Evolutionary conservation across 2,329 filamentous ascomycete species (phyloP), one percentile per base, ranked within the genome.

Genomic region (Trichoderma sp.): DNA sequence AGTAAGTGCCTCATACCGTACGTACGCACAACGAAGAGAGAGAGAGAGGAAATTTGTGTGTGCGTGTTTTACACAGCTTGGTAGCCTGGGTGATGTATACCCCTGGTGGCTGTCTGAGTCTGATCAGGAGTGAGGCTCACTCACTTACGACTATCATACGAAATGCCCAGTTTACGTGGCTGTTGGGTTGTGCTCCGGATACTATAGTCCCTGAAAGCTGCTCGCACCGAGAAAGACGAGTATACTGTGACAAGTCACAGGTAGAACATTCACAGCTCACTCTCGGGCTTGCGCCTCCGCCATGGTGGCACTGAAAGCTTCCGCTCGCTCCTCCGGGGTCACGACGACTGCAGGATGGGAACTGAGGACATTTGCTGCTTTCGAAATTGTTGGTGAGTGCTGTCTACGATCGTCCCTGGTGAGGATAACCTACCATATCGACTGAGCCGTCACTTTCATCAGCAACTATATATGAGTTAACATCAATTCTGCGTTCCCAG

Each of bases 331-430:
- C n/a, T n/a, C 60, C 4, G 15, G 28, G 1, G n/a, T 48, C 14
- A 7, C 26, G 9, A 14, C 24, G 14, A n/a, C 41, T 47, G 50
- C 28, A 28, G n/a, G 24, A 34, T 17, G 41, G 43, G 50, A 39
- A 19, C n/a, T 63, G 14, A 41, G 28, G 24, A 45, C 43, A 6
- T 39, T 55, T 55, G 19, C 26, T 55, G 60, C 50, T n/a, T 63
- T 63, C n/a, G 50, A 41, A n/a, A 55, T 55, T 47, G 2, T 41
- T 54, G 26, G 60, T 63, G 50, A 63, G 48, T 47, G 34, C 28
- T 14, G 12, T 39, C 14, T 5, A 28, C 5, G 21, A 19, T 21
- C 45, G 4, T 15, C n/a, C 26, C 10, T 17, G 24, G 17, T 34
- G 17, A 21, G 21, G 19, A 19, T 17, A 51, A 9, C 34, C 12